A percentile compares a stretch with the other conserved stretches of the same genome.
These are phyloP conservation scores for Trichoderma afroharzianum DNA, from an alignment of 2,329 filamentous ascomycete genomes.

Conservation along the genomic window DNA sequence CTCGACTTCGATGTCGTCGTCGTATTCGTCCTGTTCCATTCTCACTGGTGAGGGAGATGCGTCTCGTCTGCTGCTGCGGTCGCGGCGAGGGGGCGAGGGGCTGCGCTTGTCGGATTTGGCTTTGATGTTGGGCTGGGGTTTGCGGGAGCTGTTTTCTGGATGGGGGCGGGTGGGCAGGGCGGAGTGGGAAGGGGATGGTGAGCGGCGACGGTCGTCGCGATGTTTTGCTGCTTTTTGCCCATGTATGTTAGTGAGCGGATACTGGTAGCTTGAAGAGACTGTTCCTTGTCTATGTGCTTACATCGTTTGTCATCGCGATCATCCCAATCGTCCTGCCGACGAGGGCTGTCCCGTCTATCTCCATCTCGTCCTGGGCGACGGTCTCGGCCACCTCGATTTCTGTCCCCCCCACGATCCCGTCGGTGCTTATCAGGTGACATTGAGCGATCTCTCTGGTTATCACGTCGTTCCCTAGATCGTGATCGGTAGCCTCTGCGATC, in stretches of 20 bases:
- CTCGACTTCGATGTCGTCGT: conserved; percentile 33
- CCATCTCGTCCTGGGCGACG: conserved; percentile 26
- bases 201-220: conserved; percentile 28
- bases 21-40: conserved; percentile 24
- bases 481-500: conserved; percentile 28
- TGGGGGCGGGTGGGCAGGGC: conserved; percentile 36
- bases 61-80: conserved; percentile 19
- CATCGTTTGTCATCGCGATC: conserved; percentile 25
- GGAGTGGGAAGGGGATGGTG: conserved; percentile 30
- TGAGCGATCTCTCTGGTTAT: conserved; percentile 34
- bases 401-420: conserved; percentile 38
- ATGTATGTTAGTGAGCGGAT: not conserved
- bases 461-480: conserved; percentile 28
- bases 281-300: conserved; percentile 15
- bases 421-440: conserved; percentile 35
- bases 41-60: conserved; percentile 13
- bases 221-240: conserved; percentile 12
- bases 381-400: conserved; percentile 31
- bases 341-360: conserved; percentile 32
- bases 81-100: conserved; percentile 17
- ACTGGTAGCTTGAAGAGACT: too few relatives aligned
- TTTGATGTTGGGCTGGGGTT: conserved; percentile 30
- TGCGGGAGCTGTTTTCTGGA: conserved; percentile 20
- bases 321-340: conserved; percentile 26
- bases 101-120: conserved; percentile 26